phyloP scores from a whole-genome alignment of 2,329 filamentous ascomycete species.

The Aspergillus texensis region DNA sequence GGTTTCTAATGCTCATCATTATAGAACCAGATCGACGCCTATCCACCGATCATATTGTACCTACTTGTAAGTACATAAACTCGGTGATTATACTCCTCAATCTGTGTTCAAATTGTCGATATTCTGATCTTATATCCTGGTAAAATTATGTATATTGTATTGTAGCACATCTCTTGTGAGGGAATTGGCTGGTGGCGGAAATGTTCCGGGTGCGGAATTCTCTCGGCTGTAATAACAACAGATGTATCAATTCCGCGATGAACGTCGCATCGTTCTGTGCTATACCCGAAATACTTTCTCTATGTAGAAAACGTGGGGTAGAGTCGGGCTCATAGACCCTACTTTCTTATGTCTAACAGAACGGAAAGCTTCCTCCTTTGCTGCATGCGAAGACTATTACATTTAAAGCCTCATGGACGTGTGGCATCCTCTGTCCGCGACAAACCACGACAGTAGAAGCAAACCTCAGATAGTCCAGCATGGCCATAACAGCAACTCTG shows the following conservation, averaged over 20 bases:
- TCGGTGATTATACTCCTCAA: neutral
- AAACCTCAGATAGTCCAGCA: conserved; percentile 12
- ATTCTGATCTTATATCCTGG: too few species aligned
- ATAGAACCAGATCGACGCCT: neutral
- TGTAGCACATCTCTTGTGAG: neutral
- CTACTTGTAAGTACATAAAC: too few species aligned
- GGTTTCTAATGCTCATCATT: too few species aligned
- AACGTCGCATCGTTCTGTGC: conserved; percentile 9
- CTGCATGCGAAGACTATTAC: conserved; percentile 3
- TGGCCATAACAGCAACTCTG: conserved; percentile 32
- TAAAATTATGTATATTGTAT: too few species aligned
- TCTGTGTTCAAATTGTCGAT: too few species aligned
- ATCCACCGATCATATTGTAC: too few species aligned
- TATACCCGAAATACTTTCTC: conserved; percentile 8
- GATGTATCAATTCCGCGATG: conserved; percentile 6
- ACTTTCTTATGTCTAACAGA: neutral
- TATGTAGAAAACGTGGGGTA: conserved; percentile 16
- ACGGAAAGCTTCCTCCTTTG: conserved; percentile 29
- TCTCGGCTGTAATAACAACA: conserved; percentile 18
- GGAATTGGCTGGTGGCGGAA: conserved; percentile 19
- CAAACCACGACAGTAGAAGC: neutral
- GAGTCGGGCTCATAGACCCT: neutral
- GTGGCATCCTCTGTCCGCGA: neutral
- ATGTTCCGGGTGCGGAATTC: conserved; percentile 27
- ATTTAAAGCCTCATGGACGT: neutral